Percentiles rank a stretch among this genome's conserved stretches.
Conservation (phyloP, 345 rosid genomes). For the Passiflora organensis region DNA sequence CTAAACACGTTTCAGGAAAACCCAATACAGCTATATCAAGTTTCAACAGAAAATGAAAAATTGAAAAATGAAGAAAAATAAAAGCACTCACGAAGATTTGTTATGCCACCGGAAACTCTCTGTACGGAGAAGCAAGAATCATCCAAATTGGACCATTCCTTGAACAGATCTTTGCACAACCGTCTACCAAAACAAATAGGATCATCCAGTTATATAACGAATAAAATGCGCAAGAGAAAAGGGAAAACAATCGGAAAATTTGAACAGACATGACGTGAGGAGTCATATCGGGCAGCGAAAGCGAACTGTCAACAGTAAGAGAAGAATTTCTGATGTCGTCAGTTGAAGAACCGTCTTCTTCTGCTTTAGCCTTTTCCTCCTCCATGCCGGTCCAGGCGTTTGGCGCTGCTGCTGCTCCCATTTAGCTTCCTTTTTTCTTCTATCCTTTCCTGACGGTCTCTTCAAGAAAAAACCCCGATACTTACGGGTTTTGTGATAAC, state of each 20-base stretch:
- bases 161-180: conserved; percentile 80
- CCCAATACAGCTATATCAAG: too few relatives aligned
- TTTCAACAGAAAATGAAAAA: too few relatives aligned
- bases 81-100: conserved; percentile 73
- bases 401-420: conserved; percentile 27
- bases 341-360: conserved; percentile 14
- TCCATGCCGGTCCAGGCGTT: conserved; percentile 35
- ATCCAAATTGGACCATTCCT: conserved; percentile 62
- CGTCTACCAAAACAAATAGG: conserved; percentile 42
- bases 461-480: background rate
- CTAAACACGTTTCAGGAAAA: background rate
- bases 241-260: too few relatives aligned
- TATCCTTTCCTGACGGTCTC: conserved; percentile 13
- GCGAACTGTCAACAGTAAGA: conserved; percentile 49
- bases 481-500: background rate
- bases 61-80: background rate
- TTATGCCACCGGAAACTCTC: conserved; percentile 91
- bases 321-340: conserved; percentile 35
- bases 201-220: too few relatives aligned
- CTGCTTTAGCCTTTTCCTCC: conserved; percentile 13
- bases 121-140: conserved; percentile 61
- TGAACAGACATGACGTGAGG: conserved; percentile 66
- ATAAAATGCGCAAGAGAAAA: background rate
- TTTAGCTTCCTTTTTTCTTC: too few relatives aligned
- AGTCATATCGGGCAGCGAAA: conserved; percentile 47